phyloP scores from a whole-genome alignment of 108 stramenopile species.

The Ochromonas danica region DNA sequence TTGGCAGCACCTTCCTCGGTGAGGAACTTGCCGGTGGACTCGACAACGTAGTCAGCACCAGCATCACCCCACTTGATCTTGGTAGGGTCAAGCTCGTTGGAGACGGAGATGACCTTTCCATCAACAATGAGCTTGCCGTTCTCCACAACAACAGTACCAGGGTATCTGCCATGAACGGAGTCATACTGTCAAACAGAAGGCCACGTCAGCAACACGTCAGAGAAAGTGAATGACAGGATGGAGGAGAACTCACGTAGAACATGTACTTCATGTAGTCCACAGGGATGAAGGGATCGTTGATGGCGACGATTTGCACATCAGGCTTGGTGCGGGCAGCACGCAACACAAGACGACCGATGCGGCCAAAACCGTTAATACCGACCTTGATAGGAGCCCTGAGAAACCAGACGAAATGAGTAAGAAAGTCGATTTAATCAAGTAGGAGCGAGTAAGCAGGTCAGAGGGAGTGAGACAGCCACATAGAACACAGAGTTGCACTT shows the following conservation, averaged over 20 bases:
- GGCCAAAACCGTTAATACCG: conserved; percentile 39
- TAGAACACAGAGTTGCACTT: too few relatives aligned
- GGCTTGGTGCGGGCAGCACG: conserved; percentile 84
- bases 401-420: too few relatives aligned
- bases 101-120: conserved; percentile 37
- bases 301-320: conserved; percentile 84
- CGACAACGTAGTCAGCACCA: conserved; percentile 57
- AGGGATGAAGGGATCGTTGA: conserved; percentile 92
- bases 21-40: conserved; percentile 58
- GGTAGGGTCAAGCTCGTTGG: conserved; percentile 48
- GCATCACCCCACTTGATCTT: conserved; percentile 52
- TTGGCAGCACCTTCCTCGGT: conserved; percentile 51
- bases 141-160: conserved; percentile 49
- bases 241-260: conserved; percentile 26
- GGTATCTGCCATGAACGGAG: conserved; percentile 57
- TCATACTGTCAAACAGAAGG: conserved; percentile 37
- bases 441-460: too few relatives aligned
- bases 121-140: conserved; percentile 52
- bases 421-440: too few relatives aligned
- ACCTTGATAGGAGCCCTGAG: conserved; percentile 30
- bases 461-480: too few relatives aligned
- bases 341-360: conserved; percentile 64
- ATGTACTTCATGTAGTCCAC: conserved; percentile 67
- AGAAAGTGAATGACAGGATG: background rate
- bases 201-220: background rate